Base-by-base conservation (phyloP, 495 filamentous ascomycete species). In the Monascus purpureus region DNA sequence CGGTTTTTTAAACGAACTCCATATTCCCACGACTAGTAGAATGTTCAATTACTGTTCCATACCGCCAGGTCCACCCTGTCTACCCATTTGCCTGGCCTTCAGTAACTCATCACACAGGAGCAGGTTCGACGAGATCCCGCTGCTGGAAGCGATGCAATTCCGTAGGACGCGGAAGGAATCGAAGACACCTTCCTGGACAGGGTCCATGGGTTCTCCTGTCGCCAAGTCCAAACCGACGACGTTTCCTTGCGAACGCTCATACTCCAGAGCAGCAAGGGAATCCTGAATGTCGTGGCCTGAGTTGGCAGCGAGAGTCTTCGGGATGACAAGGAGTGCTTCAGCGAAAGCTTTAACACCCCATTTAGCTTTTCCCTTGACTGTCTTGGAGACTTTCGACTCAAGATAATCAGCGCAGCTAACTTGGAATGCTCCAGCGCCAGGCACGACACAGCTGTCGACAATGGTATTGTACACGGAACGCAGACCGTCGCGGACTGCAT, bases 381-480 rank as follows among this genome's bases (percentile, higher is more conserved):
- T 74, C 64, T 84, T 92, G 37, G 66, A 59, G 60, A 95, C 88
- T 13, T 57, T 65, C 41, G 82, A 79, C 36, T 75, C 77, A 29
- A 97, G 70, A 55, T 94, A 85, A n/a, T 74, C 71, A 17, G 86
- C 82, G 48, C 83, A 93, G 13, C 92, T 85, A 32, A 97, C 75
- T 55, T 97, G 92, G 72, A 93, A 97, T 16, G 92, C 86, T 32
- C 90, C 90, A 33, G 79, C 90, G 20, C 90, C 90, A 1, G 90
- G 92, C 24, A 97, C 81, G 17, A 97, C 92, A 42, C 81, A 84
- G 55, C 77, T 74, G 52, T 97, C 90, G 20, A 95, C 86, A 52
- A 97, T 96, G 69, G 92, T 93, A 63, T 96, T 97, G 71, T 93
- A 95, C 29, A 95, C 86, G 44, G 82, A 90, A 39, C 90, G 70